A percentile compares a stretch with the other conserved stretches of the same genome.
phyloP scores from a whole-genome alignment of 306 rosid genomes.

The Prunus mume region DNA sequence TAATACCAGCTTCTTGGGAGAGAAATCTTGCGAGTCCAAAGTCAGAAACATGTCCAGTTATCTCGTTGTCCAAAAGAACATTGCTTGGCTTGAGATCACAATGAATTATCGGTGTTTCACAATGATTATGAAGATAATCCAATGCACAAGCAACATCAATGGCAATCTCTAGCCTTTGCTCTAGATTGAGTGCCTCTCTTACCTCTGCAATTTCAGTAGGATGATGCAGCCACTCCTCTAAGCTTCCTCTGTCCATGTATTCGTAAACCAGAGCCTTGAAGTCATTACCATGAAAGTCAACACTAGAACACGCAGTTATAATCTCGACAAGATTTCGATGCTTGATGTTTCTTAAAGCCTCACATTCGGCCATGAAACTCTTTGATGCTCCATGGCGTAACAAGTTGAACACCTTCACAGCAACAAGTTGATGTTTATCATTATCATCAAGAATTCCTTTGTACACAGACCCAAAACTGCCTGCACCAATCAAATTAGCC shows the following conservation, averaged over 20 bases:
- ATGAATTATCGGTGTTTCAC: background rate
- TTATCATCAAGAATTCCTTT: background rate
- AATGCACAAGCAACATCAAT: background rate
- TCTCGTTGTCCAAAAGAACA: constrained; percentile 3
- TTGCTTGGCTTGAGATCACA: background rate
- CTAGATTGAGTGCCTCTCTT: background rate
- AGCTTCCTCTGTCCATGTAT: background rate
- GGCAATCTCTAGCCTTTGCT: background rate
- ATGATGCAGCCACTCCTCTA: background rate
- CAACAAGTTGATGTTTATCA: background rate
- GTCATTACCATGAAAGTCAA: background rate
- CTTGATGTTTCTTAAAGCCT: background rate
- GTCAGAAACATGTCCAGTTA: background rate
- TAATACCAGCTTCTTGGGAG: background rate
- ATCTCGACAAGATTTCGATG: background rate
- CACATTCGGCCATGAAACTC: background rate
- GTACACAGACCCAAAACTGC: background rate
- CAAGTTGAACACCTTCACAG: background rate
- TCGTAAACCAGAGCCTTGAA: background rate
- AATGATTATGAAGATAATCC: background rate
- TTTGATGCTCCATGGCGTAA: background rate
- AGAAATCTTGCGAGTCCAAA: background rate
- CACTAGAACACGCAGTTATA: background rate
- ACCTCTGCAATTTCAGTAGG: background rate
- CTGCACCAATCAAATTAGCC: background rate